phyloP scores from a whole-genome alignment of 768 basidiomycete species.

The Ramaria sp. region DNA sequence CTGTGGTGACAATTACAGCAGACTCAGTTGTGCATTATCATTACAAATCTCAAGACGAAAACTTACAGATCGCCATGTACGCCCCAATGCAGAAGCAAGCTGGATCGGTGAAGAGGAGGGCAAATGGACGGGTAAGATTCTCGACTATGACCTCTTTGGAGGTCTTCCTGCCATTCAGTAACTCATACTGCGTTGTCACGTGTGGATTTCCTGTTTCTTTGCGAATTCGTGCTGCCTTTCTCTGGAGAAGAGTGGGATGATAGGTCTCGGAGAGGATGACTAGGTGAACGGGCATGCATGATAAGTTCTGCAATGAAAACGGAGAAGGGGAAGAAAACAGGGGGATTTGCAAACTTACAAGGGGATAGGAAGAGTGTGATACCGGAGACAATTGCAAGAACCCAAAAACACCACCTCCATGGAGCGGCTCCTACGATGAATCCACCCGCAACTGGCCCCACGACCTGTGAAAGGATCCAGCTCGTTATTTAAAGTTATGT shows the following conservation, averaged over 20 bases:
- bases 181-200: not conserved
- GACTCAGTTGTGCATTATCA: not conserved
- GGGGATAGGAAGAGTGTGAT: not conserved
- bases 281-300: not conserved
- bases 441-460: not conserved
- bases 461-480: not conserved
- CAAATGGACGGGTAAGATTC: not conserved
- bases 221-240: not conserved
- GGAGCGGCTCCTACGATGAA: not conserved
- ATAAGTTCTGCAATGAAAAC: not conserved
- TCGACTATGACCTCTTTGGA: not conserved
- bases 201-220: not conserved
- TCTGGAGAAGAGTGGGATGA: not conserved
- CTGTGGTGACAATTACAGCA: not conserved
- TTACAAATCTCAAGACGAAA: not conserved
- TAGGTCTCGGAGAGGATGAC: not conserved
- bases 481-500: not conserved
- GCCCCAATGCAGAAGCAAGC: not conserved
- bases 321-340: not conserved
- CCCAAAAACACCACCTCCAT: not conserved
- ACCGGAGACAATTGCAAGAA: not conserved
- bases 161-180: not conserved
- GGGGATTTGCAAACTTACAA: not conserved
- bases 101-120: not conserved
- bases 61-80: not conserved